Evolutionary conservation across 306 rosid genomes (phyloP), one percentile per base, ranked within the genome.

Genomic region (Lotus japonicus): DNA sequence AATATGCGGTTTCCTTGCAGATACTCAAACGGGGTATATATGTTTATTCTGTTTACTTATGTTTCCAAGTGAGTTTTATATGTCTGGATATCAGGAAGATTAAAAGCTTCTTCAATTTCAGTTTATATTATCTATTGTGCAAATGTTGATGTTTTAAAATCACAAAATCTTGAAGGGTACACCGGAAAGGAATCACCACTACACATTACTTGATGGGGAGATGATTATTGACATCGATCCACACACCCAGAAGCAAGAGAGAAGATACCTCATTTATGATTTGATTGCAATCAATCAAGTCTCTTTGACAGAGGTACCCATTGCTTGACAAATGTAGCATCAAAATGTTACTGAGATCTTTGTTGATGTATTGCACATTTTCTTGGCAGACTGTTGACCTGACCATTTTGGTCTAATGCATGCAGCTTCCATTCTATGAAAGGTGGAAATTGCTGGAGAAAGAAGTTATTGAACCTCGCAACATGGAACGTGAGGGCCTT

Each of bases 191-290:
- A 85, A 82, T 69, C 98, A 94, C 81, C 96, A 90, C 86, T 90
- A 69, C 77, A 92, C 97, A 3, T 83, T 94, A 64, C 96, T 94
- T 80, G 99, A 94, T 64, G 97, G 99, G 53, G 99, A 94, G 87
- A 94, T 90, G 99, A 82, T 94, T 75, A 88, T 94, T 75, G 97
- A 94, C 78, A 85, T 66, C 5, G 77, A 88, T 80, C 97, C 99
- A 26, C 90, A 81, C 56, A 82, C 96, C 15, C 68, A 61, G 36
- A 94, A 88, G 87, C 92, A 90, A 70, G 99, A 94, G 87, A 88
- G 96, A 84, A 88, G 97, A 88, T 94, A 94, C 80, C 97, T 94
- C 60, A 94, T 94, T 57, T 94, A 94, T 86, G 99, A 90, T 84
- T 71, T 90, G 82, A 84, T 94, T 68, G 95, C 95, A 61, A 88